Evolutionary conservation across 1,139 yeast genomes (phyloP).

Genomic region (Casaregolazyma suthepensis): DNA sequence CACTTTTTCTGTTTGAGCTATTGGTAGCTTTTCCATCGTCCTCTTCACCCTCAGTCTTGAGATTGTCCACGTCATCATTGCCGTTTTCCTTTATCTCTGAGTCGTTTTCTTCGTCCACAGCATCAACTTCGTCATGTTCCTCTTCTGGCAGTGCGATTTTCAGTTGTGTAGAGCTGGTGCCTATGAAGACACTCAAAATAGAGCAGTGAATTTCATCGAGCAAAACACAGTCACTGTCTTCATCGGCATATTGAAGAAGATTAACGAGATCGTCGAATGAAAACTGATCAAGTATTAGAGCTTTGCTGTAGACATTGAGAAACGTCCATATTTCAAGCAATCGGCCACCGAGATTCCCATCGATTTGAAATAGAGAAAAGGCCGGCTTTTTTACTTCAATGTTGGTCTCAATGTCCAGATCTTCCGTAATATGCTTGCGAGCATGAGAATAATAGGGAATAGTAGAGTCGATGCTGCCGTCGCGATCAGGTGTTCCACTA

Average conservation of each 20-base stretch:
- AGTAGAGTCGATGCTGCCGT: not conserved
- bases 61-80: conserved; percentile 31
- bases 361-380: conserved; percentile 10
- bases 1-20: conserved; percentile 5
- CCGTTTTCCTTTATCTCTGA: conserved; percentile 32
- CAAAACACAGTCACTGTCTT: conserved; percentile 46
- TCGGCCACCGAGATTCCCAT: conserved; percentile 20
- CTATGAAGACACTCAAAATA: conserved; percentile 28
- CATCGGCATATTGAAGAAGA: conserved; percentile 47
- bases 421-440: conserved; percentile 20
- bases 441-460: conserved; percentile 1
- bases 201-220: conserved; percentile 72
- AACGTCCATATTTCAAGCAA: conserved; percentile 66
- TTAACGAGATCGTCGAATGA: conserved; percentile 74
- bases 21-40: not conserved
- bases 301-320: conserved; percentile 61
- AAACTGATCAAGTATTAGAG: conserved; percentile 60
- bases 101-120: conserved; percentile 32
- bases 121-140: conserved; percentile 14
- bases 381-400: conserved; percentile 9
- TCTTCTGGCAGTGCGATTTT: conserved; percentile 38
- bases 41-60: conserved; percentile 29
- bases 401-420: conserved; percentile 16
- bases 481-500: not conserved
- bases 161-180: conserved; percentile 25